A percentile compares a stretch with the other conserved stretches of the same genome.
Evolutionary conservation across 768 basidiomycete genomes (phyloP).

Genomic region (Lactifluus echinatus): DNA sequence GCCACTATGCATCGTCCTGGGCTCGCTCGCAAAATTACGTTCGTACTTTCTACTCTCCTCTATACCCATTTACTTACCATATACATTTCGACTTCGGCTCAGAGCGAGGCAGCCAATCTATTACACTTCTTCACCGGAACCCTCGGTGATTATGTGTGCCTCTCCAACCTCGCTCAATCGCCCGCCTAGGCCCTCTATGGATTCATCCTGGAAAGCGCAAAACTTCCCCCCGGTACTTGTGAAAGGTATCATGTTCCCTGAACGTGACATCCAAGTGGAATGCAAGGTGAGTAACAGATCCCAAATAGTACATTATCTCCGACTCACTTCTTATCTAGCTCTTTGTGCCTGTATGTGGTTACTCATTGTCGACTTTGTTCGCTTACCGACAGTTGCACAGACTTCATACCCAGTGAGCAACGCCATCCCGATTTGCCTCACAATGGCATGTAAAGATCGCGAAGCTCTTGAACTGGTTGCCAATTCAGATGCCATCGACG

Average conservation of each 20-base stretch:
- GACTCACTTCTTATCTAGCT: constrained; percentile 1
- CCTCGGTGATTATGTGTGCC: neutral
- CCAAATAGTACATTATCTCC: neutral
- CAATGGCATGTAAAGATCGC: neutral
- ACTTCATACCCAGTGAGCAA: neutral
- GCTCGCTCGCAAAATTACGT: constrained; percentile 3
- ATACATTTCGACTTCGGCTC: neutral
- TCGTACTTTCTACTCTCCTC: neutral
- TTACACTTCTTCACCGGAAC: neutral
- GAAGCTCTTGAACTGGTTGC: constrained; percentile 7
- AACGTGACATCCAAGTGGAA: constrained; percentile 5
- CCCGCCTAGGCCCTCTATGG: neutral
- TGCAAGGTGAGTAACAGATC: constrained; percentile 3
- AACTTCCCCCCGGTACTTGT: neutral
- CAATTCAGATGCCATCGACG: constrained; percentile 1
- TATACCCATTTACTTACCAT: neutral
- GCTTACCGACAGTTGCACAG: neutral
- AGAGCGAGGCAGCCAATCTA: neutral
- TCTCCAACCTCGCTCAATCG: neutral
- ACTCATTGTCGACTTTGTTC: neutral
- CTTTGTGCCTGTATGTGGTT: neutral
- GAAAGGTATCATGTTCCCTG: constrained; percentile 2
- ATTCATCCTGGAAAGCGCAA: constrained; percentile 2
- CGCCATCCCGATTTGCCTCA: constrained; percentile 7
- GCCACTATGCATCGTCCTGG: constrained; percentile 10